Evolutionary conservation across 2,329 filamentous ascomycete genomes (phyloP), one percentile per base, ranked within the genome.

Genomic region (Incumbomyces delicatus): DNA sequence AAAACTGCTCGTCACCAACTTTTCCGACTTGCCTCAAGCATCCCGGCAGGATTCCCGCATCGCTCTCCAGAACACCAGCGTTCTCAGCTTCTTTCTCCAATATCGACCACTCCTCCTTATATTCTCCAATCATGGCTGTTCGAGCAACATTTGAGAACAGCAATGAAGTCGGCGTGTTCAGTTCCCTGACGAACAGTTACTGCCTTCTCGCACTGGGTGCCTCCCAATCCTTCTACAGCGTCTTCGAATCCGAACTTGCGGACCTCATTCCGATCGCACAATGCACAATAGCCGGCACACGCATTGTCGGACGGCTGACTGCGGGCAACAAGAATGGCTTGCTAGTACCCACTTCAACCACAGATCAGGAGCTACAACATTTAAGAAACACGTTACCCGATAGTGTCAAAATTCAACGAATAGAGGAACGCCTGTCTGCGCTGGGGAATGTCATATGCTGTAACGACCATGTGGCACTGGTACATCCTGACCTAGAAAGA

Each of bases 181-280:
- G 89, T 51, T 95, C 87, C 52, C 84, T 98, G 65, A 98, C 92
- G 58, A 98, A 98, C 72, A 90, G 87, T 50, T 98, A 95, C 70
- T 88, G 89, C 59, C 77, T 98, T 60, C 87, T 95, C 59, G 89
- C 90, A 55, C 80, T 95, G 57, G 92, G 92, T 63, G 89, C 87
- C 60, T 95, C 87, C 63, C 89, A 95, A 76, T 96, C 96, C 78
- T 98, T 98, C 71, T 96, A 96, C 81, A 89, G 87, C 74, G 80
- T 96, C 66, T 96, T 98, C 72, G 92, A 98, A 76, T 83, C 90
- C 53, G 92, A 98, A 74, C 78, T 98, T 52, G 87, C 94, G 74
- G 92, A 96, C 73, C 81, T 95, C 53, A 90, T 98, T 60, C 92
- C 92, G 58, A 95, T 95, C 67, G 92, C 87, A 69, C 87, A 92